Percentiles rank a stretch among this genome's conserved stretches.
Conservation (phyloP, 225 moss, liverwort and hornwort species). For the Sphagnum contortum region DNA sequence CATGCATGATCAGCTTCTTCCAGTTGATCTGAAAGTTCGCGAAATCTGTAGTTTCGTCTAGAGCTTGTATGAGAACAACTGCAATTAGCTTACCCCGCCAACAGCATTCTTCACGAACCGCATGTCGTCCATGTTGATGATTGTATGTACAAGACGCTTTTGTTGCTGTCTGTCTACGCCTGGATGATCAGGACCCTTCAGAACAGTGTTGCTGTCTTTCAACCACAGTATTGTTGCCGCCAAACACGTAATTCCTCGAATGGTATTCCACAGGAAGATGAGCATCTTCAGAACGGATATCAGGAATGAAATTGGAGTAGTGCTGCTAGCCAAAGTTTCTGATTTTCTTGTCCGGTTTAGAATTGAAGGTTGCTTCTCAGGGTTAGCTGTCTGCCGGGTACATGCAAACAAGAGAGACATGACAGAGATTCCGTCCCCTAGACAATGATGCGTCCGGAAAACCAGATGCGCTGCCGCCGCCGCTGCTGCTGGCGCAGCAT, state of each 20-base stretch:
- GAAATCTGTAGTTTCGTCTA: too few relatives aligned
- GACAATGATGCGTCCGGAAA: constrained; percentile 57
- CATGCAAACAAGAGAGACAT: constrained; percentile 81
- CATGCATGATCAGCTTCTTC: too few relatives aligned
- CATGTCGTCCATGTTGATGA: constrained; percentile 40
- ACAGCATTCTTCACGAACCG: constrained; percentile 43
- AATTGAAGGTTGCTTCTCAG: constrained; percentile 52
- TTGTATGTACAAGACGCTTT: constrained; percentile 36
- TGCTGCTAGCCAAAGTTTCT: background rate
- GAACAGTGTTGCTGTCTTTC: constrained; percentile 48
- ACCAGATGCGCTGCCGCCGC: constrained; percentile 35
- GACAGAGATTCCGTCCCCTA: constrained; percentile 88
- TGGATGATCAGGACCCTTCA: constrained; percentile 28
- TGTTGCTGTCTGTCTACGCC: constrained; percentile 41
- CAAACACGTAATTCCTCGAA: constrained; percentile 46
- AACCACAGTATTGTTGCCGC: constrained; percentile 47
- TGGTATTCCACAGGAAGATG: constrained; percentile 43
- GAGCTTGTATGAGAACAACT: too few relatives aligned
- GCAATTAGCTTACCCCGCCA: constrained; percentile 14
- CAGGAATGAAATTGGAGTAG: constrained; percentile 1
- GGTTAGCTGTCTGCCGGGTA: constrained; percentile 45
- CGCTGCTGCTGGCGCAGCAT: constrained; percentile 7
- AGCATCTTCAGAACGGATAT: constrained; percentile 5
- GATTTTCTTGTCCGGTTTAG: constrained; percentile 7
- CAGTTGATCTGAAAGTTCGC: too few relatives aligned